Evolutionary conservation across 179 eudicot genomes (phyloP).

Genomic region (Carnegiea gigantea): DNA sequence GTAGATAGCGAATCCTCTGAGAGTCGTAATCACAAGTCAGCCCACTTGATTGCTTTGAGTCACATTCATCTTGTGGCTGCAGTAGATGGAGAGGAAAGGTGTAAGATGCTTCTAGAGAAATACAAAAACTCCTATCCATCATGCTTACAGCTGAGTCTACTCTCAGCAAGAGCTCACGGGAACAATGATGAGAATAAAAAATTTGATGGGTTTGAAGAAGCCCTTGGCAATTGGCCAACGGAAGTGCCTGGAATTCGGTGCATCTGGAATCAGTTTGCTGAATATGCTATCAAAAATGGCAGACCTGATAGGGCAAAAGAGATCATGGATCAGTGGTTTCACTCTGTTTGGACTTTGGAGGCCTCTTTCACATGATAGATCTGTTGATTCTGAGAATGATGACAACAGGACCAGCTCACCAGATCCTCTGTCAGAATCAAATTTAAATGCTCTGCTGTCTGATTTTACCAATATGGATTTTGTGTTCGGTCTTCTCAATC

Average conservation of each 20-base stretch:
- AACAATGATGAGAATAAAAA: slow-evolving; percentile 21
- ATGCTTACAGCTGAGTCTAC: slow-evolving; percentile 52
- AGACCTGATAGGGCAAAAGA: slow-evolving; percentile 43
- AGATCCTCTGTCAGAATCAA: slow-evolving; percentile 19
- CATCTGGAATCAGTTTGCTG: slow-evolving; percentile 73
- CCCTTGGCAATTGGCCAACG: slow-evolving; percentile 53
- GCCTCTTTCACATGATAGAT: slow-evolving; percentile 22
- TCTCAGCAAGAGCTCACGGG: slow-evolving; percentile 41
- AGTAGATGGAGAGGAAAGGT: slow-evolving; percentile 53
- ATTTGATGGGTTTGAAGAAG: slow-evolving; percentile 53
- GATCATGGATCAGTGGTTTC: slow-evolving; percentile 57
- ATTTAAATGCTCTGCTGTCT: slow-evolving; percentile 22
- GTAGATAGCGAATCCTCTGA: slow-evolving; percentile 29
- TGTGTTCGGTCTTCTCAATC: slow-evolving; percentile 57
- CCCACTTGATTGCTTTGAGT: slow-evolving; percentile 55
- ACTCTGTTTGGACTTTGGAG: slow-evolving; percentile 50
- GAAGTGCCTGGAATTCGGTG: slow-evolving; percentile 62
- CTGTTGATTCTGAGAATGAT: slow-evolving; percentile 20
- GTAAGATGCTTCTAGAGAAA: slow-evolving; percentile 45
- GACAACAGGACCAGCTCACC: slow-evolving; percentile 18
- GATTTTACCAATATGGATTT: slow-evolving; percentile 34
- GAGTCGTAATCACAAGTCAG: slow-evolving; percentile 34
- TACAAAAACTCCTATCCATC: slow-evolving; percentile 50
- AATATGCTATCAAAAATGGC: slow-evolving; percentile 47
- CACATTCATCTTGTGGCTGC: slow-evolving; percentile 58